These are phyloP conservation scores for Aspergillus asperescens DNA, from an alignment of 495 filamentous ascomycete genomes.

Conservation along the genomic window DNA sequence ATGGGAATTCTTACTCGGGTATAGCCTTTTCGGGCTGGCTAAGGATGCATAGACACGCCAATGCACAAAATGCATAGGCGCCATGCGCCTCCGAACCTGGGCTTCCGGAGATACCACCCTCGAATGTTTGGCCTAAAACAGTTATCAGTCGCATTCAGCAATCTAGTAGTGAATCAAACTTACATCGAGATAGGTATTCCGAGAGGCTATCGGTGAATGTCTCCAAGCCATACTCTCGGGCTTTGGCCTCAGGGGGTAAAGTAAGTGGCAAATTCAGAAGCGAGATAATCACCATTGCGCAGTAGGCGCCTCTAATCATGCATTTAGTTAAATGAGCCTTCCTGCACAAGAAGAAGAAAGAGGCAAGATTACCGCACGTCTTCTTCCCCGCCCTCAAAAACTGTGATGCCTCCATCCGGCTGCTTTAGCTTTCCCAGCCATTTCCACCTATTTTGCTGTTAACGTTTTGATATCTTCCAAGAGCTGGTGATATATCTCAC, in stretches of 20 bases:
- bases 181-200: constrained; percentile 79
- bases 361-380: constrained; percentile 67
- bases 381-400: constrained; percentile 77
- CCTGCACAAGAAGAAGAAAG: not conserved
- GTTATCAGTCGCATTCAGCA: constrained; percentile 14
- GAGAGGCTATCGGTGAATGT: constrained; percentile 62
- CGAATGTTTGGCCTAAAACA: constrained; percentile 77
- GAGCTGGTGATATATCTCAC: constrained; percentile 37
- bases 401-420: constrained; percentile 72
- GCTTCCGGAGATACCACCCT: constrained; percentile 81
- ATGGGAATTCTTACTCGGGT: constrained; percentile 45
- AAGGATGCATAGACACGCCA: constrained; percentile 80
- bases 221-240: constrained; percentile 39
- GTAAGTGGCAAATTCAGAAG: constrained; percentile 77
- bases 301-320: constrained; percentile 72
- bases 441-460: constrained; percentile 54
- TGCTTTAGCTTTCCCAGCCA: constrained; percentile 85
- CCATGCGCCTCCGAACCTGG: constrained; percentile 89
- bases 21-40: constrained; percentile 70
- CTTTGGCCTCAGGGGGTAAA: constrained; percentile 58
- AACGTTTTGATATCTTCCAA: constrained; percentile 6
- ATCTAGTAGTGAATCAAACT: constrained; percentile 19
- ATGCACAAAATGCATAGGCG: constrained; percentile 91
- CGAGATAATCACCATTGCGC: constrained; percentile 74
- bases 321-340: constrained; percentile 13